These are phyloP conservation scores for Dendrocalamus sinicus DNA, from an alignment of 176 grass and related monocot species.

Conservation along the genomic window DNA sequence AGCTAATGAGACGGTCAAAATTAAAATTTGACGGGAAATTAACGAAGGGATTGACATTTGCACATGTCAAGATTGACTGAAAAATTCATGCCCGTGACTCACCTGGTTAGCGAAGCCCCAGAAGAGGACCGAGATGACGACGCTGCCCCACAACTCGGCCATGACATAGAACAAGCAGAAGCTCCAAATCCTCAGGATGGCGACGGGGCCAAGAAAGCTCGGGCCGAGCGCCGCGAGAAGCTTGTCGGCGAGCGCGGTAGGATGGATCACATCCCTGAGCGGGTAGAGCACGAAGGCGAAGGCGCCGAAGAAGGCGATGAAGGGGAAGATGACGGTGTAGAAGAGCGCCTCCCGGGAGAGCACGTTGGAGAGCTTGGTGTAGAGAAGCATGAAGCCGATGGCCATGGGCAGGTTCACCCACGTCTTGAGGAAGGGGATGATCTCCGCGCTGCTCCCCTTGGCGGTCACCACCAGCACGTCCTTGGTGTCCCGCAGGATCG, in stretches of 20 bases:
- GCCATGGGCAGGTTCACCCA: conserved; percentile 91
- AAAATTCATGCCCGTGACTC: neutral
- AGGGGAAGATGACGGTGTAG: conserved; percentile 85
- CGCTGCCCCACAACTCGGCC: conserved; percentile 92
- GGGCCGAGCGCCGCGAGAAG: conserved; percentile 74
- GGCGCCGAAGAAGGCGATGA: conserved; percentile 83
- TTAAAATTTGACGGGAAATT: neutral
- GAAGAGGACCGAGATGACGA: conserved; percentile 88
- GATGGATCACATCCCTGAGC: conserved; percentile 70
- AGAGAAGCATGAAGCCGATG: conserved; percentile 89
- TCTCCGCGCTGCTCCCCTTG: conserved; percentile 85
- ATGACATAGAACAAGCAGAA: conserved; percentile 97
- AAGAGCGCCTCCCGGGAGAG: conserved; percentile 82
- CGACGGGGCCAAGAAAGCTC: conserved; percentile 75
- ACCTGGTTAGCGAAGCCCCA: conserved; percentile 95
- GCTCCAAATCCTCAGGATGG: conserved; percentile 85
- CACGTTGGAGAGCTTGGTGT: conserved; percentile 82
- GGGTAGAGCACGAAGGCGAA: conserved; percentile 86
- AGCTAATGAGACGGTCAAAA: conserved; percentile 6
- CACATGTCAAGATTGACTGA: conserved; percentile 8
- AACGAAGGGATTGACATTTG: neutral
- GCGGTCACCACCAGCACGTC: conserved; percentile 90
- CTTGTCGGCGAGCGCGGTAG: conserved; percentile 71
- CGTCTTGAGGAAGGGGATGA: conserved; percentile 89
- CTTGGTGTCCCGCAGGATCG: conserved; percentile 87